Evolutionary conservation across 2,329 filamentous ascomycete species (phyloP).

Genomic region (Chaetoscypha palmicola): DNA sequence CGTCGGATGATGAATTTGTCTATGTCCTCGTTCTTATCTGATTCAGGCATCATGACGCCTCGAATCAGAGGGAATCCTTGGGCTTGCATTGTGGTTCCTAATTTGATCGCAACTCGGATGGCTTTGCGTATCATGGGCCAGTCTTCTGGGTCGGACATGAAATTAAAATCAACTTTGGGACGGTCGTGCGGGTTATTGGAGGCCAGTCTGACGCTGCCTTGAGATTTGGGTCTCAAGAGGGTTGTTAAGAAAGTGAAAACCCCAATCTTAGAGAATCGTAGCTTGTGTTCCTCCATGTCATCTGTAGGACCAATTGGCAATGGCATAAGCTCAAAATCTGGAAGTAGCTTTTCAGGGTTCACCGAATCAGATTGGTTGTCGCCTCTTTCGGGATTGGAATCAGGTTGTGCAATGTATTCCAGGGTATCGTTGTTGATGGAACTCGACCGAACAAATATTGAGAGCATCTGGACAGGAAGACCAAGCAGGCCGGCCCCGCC

Average conservation of each 20-base stretch:
- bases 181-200: constrained; percentile 3
- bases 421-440: background rate
- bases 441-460: background rate
- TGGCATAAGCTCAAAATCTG: constrained; percentile 7
- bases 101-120: constrained; percentile 5
- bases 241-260: background rate
- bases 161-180: constrained; percentile 9
- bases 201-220: constrained; percentile 4
- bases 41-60: background rate
- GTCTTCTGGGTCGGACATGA: constrained; percentile 8
- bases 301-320: constrained; percentile 4
- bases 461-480: background rate
- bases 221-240: constrained; percentile 6
- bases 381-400: too few relatives aligned
- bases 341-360: background rate
- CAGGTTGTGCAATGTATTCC: background rate
- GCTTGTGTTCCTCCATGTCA: constrained; percentile 1
- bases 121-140: constrained; percentile 1
- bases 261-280: background rate
- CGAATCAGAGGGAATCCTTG: constrained; percentile 2
- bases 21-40: background rate
- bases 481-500: constrained; percentile 5
- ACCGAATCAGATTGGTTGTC: background rate
- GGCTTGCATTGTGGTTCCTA: constrained; percentile 7
- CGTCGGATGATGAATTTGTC: constrained; percentile 1